Evolutionary conservation across 208 protist species (phyloP), one percentile per base, ranked within the genome.

Genomic region (Crithidia mellificae): DNA sequence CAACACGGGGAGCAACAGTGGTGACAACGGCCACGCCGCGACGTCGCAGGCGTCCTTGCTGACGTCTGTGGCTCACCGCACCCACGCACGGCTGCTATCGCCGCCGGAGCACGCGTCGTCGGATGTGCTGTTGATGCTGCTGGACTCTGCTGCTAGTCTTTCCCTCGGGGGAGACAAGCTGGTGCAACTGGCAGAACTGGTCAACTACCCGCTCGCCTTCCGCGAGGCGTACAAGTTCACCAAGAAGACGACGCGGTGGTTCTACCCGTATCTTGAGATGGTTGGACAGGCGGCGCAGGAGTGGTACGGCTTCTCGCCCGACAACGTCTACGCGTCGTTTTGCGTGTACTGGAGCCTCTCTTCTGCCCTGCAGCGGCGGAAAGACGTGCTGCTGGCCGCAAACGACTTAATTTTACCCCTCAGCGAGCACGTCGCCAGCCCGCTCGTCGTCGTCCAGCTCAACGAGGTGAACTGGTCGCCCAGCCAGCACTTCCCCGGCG

Each of bases 271-370:
- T 12, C 79, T 88, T 58, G 75, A 83, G 34, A 47, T 80, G 20
- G 56, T 57, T 17, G 88, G 88, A 12, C 58, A 68, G 7, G 36
- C 85, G 0, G 72, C 79, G 15, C 77, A 83, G 27, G 78, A 80
- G 34, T 85, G 87, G 47, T 81, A 85, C 63, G 77, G 80, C 29
- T 86, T 92, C 65, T 55, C 70, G 2, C 27, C 63, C 6, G 63
- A 66, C 14, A 59, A 50, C 49, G 27, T 65, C 19, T 70, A 11
- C 6, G 90, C 81, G 3, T 85, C 74, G 7, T 78, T 91, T 51
- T 55, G 20, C 34, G 80, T 96, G 38, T 81, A 78, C 38, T 96
- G 90, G 90, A 92, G 84, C 53, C 68, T 93, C 7, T 93, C 90
- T 11, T 58, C 84, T 5, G 63, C 80, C 14, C 30, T 95, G 22